Conservation (phyloP, 2,329 filamentous ascomycete genomes). For the Aspergillus luchuensis region DNA sequence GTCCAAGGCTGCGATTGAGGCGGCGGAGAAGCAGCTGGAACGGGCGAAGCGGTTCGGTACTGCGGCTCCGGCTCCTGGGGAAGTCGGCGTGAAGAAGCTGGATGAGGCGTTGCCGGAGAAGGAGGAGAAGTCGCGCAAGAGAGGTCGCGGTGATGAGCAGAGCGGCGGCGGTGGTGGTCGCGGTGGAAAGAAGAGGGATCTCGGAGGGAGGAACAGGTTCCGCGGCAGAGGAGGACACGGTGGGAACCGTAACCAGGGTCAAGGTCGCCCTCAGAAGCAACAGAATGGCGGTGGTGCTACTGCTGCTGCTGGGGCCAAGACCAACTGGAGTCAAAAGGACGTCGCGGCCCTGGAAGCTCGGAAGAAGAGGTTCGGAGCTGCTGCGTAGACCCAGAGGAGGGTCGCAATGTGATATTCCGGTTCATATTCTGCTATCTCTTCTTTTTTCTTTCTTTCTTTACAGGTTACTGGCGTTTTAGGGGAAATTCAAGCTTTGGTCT, state of each 20-base stretch:
- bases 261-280: constrained; percentile 20
- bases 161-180: constrained; percentile 30
- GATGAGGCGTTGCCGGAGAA: constrained; percentile 50
- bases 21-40: constrained; percentile 48
- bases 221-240: constrained; percentile 22
- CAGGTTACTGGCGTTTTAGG: constrained; percentile 19
- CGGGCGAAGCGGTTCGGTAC: constrained; percentile 52
- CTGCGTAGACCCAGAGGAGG: constrained; percentile 21
- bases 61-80: constrained; percentile 16
- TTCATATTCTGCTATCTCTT: constrained; percentile 6
- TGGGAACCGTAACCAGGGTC: constrained; percentile 27
- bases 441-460: constrained; percentile 18
- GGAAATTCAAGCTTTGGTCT: constrained; percentile 9
- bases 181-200: constrained; percentile 46
- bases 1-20: constrained; percentile 39
- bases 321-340: constrained; percentile 45
- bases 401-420: constrained; percentile 5
- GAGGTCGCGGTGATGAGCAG: constrained; percentile 41
- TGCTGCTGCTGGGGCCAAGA: constrained; percentile 16
- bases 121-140: constrained; percentile 44
- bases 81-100: constrained; percentile 42
- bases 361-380: constrained; percentile 49
- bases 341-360: constrained; percentile 48
- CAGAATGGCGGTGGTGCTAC: constrained; percentile 22
- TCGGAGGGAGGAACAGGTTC: constrained; percentile 37